Evolutionary conservation across 2,329 filamentous ascomycete genomes (phyloP), one percentile per base, ranked within the genome.

Genomic region (Fusarium beomiforme): DNA sequence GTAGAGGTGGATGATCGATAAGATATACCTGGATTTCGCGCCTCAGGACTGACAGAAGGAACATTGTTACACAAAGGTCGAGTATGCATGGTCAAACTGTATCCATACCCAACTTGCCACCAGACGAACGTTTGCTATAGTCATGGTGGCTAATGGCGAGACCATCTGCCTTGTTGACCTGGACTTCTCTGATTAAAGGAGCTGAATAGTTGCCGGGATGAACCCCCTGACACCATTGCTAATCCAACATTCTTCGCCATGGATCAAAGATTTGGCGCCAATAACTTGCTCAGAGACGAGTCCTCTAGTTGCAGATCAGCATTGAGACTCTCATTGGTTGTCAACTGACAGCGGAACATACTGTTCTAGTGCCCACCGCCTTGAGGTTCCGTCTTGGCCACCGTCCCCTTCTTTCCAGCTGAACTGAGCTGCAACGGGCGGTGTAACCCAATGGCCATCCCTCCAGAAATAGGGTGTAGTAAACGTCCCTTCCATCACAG

Each of bases 151-250:
- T 23, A 47, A n/a, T 7, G 24, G 29, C 34, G 33, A 14, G 21
- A 23, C 13, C 19, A 39, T 13, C 43, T 17, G 17, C 19, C 26
- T 34, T 33, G 19, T 34, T 21, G 26, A n/a, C 29, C 6, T 16
- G 14, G 26, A 21, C 23, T 39, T 31, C n/a, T 51, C 34, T 41
- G 19, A 14, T 37, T 24, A 43, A 44, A 16, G 36, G 24, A 83
- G 68, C 21, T 67, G 73, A 36, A 87, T 70, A 42, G 72, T 82
- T 1, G 87, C 88, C 62, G 79, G 83, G 16, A 90, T 84, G 72
- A 97, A 97, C 0, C 95, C 95, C 70, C 92, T 88, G 3, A 95
- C 92, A 0, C 93, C 94, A 79, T 95, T 98, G 79, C 94, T 97
- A 57, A 98, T 82, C 92, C 94, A 97, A 68, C 95, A 92, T 57